Evolutionary conservation across 371 early-diverging fungal species (phyloP).

Genomic region (Batkoa obscura): DNA sequence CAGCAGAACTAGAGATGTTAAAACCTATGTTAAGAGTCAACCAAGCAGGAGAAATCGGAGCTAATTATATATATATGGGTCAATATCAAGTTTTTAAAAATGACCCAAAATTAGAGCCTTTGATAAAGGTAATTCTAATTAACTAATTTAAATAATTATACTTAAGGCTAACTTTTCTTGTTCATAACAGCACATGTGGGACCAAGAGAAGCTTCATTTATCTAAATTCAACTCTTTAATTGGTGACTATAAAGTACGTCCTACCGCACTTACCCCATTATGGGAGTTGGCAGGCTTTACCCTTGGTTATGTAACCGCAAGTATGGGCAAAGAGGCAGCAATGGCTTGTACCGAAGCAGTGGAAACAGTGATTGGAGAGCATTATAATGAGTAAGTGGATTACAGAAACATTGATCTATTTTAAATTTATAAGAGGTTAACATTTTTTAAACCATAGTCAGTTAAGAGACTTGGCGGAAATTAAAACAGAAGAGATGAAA

Average conservation of each 20-base stretch:
- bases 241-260: slow-evolving; percentile 57
- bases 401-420: not conserved
- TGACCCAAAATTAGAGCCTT: slow-evolving; percentile 40
- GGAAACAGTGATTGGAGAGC: slow-evolving; percentile 90
- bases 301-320: slow-evolving; percentile 70
- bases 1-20: too few species aligned
- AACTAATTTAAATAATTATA: not conserved
- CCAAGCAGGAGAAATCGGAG: slow-evolving; percentile 93
- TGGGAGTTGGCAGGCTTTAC: slow-evolving; percentile 78
- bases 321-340: slow-evolving; percentile 82
- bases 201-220: slow-evolving; percentile 79
- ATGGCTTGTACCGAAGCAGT: slow-evolving; percentile 98
- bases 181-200: slow-evolving; percentile 65
- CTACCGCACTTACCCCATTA: slow-evolving; percentile 63
- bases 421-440: not conserved
- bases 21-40: slow-evolving; percentile 70
- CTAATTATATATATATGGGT: slow-evolving; percentile 86
- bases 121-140: slow-evolving; percentile 33
- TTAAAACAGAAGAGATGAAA: slow-evolving; percentile 37
- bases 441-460: slow-evolving; percentile 22
- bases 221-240: slow-evolving; percentile 56
- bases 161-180: not conserved
- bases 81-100: slow-evolving; percentile 67
- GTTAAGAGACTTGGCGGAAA: slow-evolving; percentile 43
- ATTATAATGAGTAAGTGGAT: slow-evolving; percentile 67